These are phyloP conservation scores for Rhizopogon salebrosus DNA, from an alignment of 768 basidiomycete genomes.

Conservation along the genomic window DNA sequence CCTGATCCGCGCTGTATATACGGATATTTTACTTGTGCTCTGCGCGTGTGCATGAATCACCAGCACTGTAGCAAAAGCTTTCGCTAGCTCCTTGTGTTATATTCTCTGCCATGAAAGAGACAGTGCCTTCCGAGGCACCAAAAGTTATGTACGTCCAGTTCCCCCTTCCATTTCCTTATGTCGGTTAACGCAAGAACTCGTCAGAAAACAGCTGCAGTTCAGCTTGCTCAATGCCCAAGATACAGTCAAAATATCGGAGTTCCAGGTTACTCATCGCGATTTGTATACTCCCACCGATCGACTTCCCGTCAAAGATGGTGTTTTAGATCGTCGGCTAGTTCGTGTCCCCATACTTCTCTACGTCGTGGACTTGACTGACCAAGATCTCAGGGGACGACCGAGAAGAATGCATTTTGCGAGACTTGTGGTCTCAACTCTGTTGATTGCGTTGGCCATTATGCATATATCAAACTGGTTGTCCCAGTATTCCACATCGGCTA, in stretches of 20 bases:
- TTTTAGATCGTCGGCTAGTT: constrained; percentile 88
- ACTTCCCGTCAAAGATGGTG: constrained; percentile 85
- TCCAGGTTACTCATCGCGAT: constrained; percentile 91
- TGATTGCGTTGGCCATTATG: constrained; percentile 97
- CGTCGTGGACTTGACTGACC: neutral
- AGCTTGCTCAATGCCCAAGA: constrained; percentile 91
- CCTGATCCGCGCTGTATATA: neutral
- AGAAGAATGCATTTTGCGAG: constrained; percentile 89
- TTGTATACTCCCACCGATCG: constrained; percentile 83
- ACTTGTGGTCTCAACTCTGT: constrained; percentile 90
- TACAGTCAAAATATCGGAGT: constrained; percentile 92
- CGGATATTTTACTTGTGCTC: neutral
- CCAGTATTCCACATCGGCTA: constrained; percentile 99
- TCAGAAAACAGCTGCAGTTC: constrained; percentile 94
- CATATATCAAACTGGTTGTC: constrained; percentile 94
- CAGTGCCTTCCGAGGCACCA: constrained; percentile 71
- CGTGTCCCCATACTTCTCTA: constrained; percentile 17
- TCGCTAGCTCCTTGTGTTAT: neutral
- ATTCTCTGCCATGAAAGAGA: constrained; percentile 57
- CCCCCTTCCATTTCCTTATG: neutral
- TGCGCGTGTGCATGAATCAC: neutral
- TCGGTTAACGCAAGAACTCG: constrained; percentile 7
- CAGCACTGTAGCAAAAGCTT: neutral
- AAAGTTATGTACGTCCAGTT: constrained; percentile 66
- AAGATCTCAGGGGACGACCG: constrained; percentile 76